Evolutionary conservation across 106 monocot species (phyloP), one percentile per base, ranked within the genome.

Genomic region (Dioscorea alata): DNA sequence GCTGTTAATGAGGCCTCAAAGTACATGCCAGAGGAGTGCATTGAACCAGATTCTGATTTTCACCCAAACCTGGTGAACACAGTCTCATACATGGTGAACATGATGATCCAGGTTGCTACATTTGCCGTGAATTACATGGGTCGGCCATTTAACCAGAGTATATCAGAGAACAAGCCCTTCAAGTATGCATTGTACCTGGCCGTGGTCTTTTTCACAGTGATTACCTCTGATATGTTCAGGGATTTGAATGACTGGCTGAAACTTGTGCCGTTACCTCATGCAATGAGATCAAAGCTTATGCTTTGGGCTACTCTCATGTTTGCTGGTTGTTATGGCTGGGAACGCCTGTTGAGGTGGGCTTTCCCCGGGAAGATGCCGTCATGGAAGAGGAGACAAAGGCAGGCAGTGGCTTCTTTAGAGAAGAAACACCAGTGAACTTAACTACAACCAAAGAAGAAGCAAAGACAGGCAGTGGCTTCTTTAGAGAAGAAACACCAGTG

Each of bases 71-170:
- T 99, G 17, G 93, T 99, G 33, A 99, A 99, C 71, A 99, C 99
- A 0, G 99, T 99, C 2, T 99, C 99, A 0, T 99, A 93, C 77
- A 99, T 99, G 90, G 99, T 90, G 69, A 99, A 99, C 73, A 90
- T 99, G 97, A 99, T 99, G 97, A 99, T 99, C 74, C 97, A 99
- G 74, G 97, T 99, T 12, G 97, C 97, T 8, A 99, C 97, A 14
- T 99, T 99, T 67, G 92, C 97, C 7, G 99, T 99, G 19, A 99
- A 99, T 63, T 99, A 93, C 75, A 99, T 99, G 83, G 99, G 99
- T 32, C 92, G 87, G 12, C 93, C 99, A 12, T 99, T 99, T 64
- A 99, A 99, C 69, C 92, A 93, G 69, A 79, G 90, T 28, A 90
- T 93, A 65, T 71, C 87, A 13, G 99, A 99, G 69, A 93, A 93